These are phyloP conservation scores for Noccaea caerulescens DNA, from an alignment of 345 rosid genomes.

Conservation along the genomic window DNA sequence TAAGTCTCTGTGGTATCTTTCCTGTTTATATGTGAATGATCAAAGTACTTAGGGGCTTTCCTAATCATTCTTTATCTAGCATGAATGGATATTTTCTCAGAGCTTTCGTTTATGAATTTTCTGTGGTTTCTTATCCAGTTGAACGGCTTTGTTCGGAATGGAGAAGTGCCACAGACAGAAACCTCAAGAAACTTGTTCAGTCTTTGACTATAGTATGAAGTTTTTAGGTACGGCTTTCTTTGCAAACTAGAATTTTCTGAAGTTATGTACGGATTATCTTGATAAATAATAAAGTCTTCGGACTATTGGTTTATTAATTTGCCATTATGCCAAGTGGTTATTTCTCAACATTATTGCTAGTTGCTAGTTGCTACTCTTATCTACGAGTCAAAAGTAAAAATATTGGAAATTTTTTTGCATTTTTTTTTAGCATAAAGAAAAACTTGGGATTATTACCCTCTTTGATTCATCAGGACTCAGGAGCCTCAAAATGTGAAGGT, in stretches of 20 bases:
- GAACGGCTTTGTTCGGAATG: constrained; percentile 6
- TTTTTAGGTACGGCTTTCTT: constrained; percentile 1
- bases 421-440: background rate
- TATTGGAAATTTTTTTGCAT: background rate
- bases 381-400: background rate
- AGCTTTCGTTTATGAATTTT: background rate
- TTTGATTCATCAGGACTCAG: constrained; percentile 18
- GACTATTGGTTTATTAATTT: background rate
- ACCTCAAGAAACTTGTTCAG: background rate
- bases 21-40: background rate
- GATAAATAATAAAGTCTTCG: constrained; percentile 18
- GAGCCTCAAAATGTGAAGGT: constrained; percentile 11
- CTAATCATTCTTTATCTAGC: too few relatives aligned
- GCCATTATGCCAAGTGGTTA: background rate
- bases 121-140: constrained; percentile 10
- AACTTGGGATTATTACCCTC: background rate
- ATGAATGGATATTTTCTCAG: background rate
- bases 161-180: background rate
- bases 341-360: background rate
- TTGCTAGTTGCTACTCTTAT: too few relatives aligned
- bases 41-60: too few relatives aligned
- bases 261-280: constrained; percentile 9
- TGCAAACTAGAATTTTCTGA: background rate
- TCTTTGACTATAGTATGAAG: background rate
- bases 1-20: background rate